Evolutionary conservation across 192 early-diverging fungal species (phyloP).

Genomic region (Funneliformis mosseae): DNA sequence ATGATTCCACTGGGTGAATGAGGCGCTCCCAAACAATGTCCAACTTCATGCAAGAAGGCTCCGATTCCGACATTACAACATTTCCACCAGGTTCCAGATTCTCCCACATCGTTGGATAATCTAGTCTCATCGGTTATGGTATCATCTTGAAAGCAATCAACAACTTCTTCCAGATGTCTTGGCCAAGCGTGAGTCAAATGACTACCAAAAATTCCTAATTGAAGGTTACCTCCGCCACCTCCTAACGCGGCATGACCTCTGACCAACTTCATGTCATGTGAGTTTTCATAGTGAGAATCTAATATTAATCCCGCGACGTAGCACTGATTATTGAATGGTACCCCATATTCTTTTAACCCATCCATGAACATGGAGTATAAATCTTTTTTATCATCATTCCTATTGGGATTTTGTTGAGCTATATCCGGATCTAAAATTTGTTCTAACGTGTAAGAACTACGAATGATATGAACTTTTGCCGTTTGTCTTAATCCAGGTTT

Average conservation of each 20-base stretch:
- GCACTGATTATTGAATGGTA: slow-evolving; percentile 44
- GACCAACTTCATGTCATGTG: slow-evolving; percentile 44
- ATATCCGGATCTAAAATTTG: slow-evolving; percentile 60
- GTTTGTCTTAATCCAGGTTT: slow-evolving; percentile 49
- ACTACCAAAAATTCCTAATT: slow-evolving; percentile 71
- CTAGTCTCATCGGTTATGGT: slow-evolving; percentile 59
- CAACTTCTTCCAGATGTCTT: slow-evolving; percentile 59
- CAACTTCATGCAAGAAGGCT: slow-evolving; percentile 67
- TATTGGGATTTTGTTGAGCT: slow-evolving; percentile 59
- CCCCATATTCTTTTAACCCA: slow-evolving; percentile 51
- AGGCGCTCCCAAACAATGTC: slow-evolving; percentile 65
- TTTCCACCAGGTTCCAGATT: slow-evolving; percentile 63
- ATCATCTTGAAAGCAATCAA: slow-evolving; percentile 54
- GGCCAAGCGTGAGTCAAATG: slow-evolving; percentile 69
- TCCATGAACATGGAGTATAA: slow-evolving; percentile 57
- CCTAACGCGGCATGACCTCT: slow-evolving; percentile 69
- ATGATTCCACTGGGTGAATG: slow-evolving; percentile 62
- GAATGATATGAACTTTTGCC: slow-evolving; percentile 57
- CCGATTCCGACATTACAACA: slow-evolving; percentile 71
- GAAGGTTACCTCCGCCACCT: slow-evolving; percentile 51
- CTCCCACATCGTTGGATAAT: slow-evolving; percentile 62
- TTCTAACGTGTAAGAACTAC: slow-evolving; percentile 49
- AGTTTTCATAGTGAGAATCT: slow-evolving; percentile 61
- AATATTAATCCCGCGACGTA: slow-evolving; percentile 58
- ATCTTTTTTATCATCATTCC: slow-evolving; percentile 41